Conservation (phyloP, 345 rosid genomes). For the Mallotus nudiflorus region DNA sequence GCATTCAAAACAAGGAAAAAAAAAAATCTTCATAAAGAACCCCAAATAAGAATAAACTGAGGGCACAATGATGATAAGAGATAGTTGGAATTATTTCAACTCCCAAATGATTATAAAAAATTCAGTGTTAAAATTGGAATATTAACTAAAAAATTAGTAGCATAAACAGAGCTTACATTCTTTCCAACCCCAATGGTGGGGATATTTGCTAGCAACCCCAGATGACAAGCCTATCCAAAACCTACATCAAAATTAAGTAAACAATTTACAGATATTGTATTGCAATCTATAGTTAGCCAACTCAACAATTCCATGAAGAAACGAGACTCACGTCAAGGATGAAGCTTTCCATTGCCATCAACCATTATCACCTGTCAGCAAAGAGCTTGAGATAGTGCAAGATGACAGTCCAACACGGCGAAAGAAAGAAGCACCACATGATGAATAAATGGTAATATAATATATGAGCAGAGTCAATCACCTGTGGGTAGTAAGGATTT, state of each 20-base stretch:
- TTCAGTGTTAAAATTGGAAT: no score
- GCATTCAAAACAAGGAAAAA: conserved; percentile 6
- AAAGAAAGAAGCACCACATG: no score
- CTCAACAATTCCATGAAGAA: background rate
- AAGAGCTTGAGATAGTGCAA: background rate
- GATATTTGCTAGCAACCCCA: conserved; percentile 74
- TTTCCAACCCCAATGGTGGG: conserved; percentile 87
- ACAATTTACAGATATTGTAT: no score
- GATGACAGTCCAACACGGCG: background rate
- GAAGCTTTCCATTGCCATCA: conserved; percentile 13
- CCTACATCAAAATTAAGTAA: conserved; percentile 44
- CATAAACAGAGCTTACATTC: conserved; percentile 43
- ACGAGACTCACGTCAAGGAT: conserved; percentile 26
- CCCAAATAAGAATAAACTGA: no score
- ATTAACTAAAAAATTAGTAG: background rate
- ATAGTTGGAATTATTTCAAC: no score
- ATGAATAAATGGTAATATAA: no score
- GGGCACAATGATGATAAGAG: no score
- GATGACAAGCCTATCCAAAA: conserved; percentile 89
- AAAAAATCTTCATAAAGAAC: background rate
- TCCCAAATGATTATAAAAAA: no score
- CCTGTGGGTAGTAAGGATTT: conserved; percentile 73
- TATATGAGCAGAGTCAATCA: no score
- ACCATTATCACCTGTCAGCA: conserved; percentile 8
- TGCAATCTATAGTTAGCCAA: no score